A percentile compares a stretch with the other conserved stretches of the same genome.
phyloP scores from a whole-genome alignment of 176 grass and related monocot species.

The Oryza australiensis region DNA sequence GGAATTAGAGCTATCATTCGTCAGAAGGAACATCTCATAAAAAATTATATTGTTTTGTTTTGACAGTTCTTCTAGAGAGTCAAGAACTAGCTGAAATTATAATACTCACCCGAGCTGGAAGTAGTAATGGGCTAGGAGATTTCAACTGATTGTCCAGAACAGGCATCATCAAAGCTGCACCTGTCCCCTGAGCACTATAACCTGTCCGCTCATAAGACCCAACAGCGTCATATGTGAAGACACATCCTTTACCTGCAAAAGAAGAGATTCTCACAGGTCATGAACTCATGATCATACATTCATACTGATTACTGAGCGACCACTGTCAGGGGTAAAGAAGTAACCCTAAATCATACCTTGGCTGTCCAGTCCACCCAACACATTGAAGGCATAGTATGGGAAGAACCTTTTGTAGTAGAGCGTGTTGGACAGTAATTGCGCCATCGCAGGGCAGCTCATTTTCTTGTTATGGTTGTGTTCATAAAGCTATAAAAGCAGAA shows the following conservation, averaged over 20 bases:
- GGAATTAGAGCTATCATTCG: neutral
- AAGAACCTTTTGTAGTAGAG: slow-evolving; percentile 77
- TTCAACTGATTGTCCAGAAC: slow-evolving; percentile 66
- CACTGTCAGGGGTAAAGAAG: neutral
- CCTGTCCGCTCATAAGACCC: slow-evolving; percentile 67
- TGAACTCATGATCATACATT: neutral
- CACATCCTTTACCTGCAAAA: slow-evolving; percentile 66
- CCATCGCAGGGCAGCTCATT: slow-evolving; percentile 76
- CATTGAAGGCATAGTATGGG: slow-evolving; percentile 64
- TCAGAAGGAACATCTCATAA: neutral
- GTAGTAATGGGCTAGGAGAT: slow-evolving; percentile 60
- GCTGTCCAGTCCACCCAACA: slow-evolving; percentile 63
- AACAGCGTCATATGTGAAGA: slow-evolving; percentile 75
- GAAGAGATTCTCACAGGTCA: too few species aligned
- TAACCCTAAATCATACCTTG: slow-evolving; percentile 38
- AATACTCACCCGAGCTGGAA: slow-evolving; percentile 53
- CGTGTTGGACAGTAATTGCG: slow-evolving; percentile 61
- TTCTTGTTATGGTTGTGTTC: slow-evolving; percentile 73
- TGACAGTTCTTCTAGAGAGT: neutral
- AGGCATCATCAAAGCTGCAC: slow-evolving; percentile 59
- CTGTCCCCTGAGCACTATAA: slow-evolving; percentile 72
- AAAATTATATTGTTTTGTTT: neutral
- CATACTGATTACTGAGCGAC: neutral
- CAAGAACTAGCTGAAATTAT: neutral
- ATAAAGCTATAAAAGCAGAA: slow-evolving; percentile 43